A percentile compares a stretch with the other conserved stretches of the same genome.
Conservation (phyloP, 805 yeast species). For the Zygosaccharomyces lentus region DNA sequence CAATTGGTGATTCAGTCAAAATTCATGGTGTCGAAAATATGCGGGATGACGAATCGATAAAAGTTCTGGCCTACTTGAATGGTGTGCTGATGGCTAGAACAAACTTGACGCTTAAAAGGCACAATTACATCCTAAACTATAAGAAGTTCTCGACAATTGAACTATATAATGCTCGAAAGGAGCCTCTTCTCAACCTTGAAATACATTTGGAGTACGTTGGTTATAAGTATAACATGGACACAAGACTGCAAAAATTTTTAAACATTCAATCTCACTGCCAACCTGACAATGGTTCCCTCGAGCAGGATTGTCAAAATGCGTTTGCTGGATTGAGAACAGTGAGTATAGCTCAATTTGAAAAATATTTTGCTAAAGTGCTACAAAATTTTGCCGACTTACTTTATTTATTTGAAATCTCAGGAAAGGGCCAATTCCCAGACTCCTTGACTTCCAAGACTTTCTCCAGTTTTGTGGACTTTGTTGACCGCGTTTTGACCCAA, state of each 20-base stretch:
- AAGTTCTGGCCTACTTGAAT: constrained; percentile 55
- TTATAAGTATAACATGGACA: constrained; percentile 55
- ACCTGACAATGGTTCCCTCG: constrained; percentile 8
- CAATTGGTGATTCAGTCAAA: constrained; percentile 65
- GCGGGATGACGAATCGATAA: constrained; percentile 49
- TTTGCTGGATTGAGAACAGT: constrained; percentile 50
- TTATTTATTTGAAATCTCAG: constrained; percentile 19
- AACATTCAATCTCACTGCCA: constrained; percentile 40
- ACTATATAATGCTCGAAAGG: constrained; percentile 42
- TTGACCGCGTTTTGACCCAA: constrained; percentile 61
- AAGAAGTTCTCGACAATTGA: constrained; percentile 41
- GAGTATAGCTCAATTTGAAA: constrained; percentile 50
- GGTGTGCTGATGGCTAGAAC: constrained; percentile 61
- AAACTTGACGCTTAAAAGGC: constrained; percentile 45
- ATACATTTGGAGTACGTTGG: constrained; percentile 66
- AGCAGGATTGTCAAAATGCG: constrained; percentile 39
- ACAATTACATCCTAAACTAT: constrained; percentile 46
- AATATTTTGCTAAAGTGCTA: constrained; percentile 57
- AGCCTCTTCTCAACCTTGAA: constrained; percentile 46
- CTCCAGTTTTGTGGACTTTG: constrained; percentile 53
- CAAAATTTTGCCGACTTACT: constrained; percentile 38
- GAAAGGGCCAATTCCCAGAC: constrained; percentile 15
- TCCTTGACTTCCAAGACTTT: constrained; percentile 40
- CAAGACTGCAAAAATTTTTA: constrained; percentile 49
- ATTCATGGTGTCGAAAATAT: constrained; percentile 53